A percentile compares a stretch with the other conserved stretches of the same genome.
These are phyloP conservation scores for Scenedesmus sp. DNA, from an alignment of 163 green algal genomes.

Conservation along the genomic window DNA sequence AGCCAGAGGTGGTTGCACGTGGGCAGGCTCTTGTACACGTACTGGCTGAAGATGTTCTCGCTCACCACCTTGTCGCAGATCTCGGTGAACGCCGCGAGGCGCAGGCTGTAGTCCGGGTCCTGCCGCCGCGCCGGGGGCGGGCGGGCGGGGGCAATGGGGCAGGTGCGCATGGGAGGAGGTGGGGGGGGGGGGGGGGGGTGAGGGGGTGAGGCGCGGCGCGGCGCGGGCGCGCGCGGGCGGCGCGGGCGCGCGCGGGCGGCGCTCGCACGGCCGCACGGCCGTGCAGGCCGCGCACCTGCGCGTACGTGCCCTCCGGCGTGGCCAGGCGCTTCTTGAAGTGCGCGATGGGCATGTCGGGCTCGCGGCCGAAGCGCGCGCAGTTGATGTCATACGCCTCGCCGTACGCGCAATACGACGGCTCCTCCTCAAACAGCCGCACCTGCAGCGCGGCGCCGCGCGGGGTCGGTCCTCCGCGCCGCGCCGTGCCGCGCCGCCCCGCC, in stretches of 20 bases:
- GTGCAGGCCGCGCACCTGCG: background rate
- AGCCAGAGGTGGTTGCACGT: slow-evolving; percentile 88
- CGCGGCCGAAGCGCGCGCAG: slow-evolving; percentile 89
- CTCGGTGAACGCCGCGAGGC: slow-evolving; percentile 73
- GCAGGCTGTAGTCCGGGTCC: slow-evolving; percentile 35
- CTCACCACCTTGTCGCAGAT: slow-evolving; percentile 76
- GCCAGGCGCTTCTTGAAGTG: slow-evolving; percentile 90
- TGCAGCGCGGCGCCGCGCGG: slow-evolving; percentile 44
- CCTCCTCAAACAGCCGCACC: slow-evolving; percentile 94
- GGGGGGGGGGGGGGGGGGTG: no score
- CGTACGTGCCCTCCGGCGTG: slow-evolving; percentile 33
- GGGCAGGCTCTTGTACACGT: slow-evolving; percentile 97
- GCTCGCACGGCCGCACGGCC: no score
- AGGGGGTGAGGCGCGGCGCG: no score
- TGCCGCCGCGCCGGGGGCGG: background rate
- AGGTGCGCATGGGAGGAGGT: no score
- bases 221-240: no score
- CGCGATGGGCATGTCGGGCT: slow-evolving; percentile 91
- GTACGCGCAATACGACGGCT: slow-evolving; percentile 83
- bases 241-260: background rate
- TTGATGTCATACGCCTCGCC: slow-evolving; percentile 95
- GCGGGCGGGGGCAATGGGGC: no score
- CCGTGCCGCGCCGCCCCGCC: background rate
- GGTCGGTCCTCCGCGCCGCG: no score
- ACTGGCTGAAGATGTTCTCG: slow-evolving; percentile 93